Evolutionary conservation across 1,284 basidiomycete genomes (phyloP).

Genomic region (Meira nashicola): DNA sequence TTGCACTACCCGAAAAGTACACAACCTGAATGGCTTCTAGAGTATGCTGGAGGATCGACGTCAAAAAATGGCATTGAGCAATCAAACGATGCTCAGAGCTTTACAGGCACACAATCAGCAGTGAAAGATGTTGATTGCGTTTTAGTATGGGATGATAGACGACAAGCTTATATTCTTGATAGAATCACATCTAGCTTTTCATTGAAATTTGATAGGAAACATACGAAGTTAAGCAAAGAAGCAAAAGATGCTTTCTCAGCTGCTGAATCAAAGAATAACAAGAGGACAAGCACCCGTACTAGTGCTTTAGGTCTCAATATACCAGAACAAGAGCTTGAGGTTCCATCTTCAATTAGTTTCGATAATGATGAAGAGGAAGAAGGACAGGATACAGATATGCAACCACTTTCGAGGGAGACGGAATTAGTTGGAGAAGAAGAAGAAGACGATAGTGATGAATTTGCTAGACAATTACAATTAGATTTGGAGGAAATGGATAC

Average conservation of each 20-base stretch:
- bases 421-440: neutral
- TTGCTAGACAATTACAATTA: neutral
- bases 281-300: neutral
- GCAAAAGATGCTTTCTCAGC: neutral
- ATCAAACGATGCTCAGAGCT: neutral
- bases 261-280: neutral
- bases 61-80: neutral
- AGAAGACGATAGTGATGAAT: conserved; percentile 2
- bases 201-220: neutral
- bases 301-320: neutral
- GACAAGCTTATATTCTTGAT: conserved; percentile 7
- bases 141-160: conserved; percentile 6
- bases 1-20: neutral
- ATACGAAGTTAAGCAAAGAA: neutral
- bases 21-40: conserved; percentile 2
- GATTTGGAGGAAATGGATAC: neutral
- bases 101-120: neutral
- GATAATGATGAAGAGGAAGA: conserved; percentile 4
- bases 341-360: neutral
- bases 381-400: neutral
- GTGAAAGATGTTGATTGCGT: conserved; percentile 9
- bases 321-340: neutral
- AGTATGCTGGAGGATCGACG: neutral
- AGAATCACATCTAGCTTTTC: conserved; percentile 4
- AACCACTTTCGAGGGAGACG: neutral